Evolutionary conservation across 2,329 filamentous ascomycete genomes (phyloP).

Genomic region (Pseudocercospora vitis): DNA sequence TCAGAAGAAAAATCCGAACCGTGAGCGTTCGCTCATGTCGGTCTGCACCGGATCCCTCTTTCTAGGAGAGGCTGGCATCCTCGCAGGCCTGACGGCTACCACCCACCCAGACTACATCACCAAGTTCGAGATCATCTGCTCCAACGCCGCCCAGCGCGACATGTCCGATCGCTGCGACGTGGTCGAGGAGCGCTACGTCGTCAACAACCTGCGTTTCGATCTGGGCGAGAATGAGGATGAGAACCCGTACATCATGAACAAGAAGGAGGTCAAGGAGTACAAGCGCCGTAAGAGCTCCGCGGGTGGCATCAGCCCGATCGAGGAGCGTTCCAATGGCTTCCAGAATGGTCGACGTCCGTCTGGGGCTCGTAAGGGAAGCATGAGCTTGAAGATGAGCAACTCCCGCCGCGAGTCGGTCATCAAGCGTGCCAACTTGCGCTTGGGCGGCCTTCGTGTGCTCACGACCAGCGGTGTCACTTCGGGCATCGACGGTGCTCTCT

Average conservation of each 20-base stretch:
- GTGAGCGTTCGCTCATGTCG: constrained; percentile 78
- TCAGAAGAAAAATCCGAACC: constrained; percentile 73
- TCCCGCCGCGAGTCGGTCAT: constrained; percentile 76
- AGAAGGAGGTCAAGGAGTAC: constrained; percentile 56
- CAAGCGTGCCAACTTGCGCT: constrained; percentile 72
- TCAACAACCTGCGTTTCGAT: constrained; percentile 88
- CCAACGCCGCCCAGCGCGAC: constrained; percentile 68
- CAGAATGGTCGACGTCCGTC: constrained; percentile 45
- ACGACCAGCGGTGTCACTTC: constrained; percentile 76
- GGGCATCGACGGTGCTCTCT: constrained; percentile 80
- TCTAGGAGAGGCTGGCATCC: constrained; percentile 72
- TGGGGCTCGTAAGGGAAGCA: constrained; percentile 70
- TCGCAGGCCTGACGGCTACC: constrained; percentile 76
- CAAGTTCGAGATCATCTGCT: constrained; percentile 78
- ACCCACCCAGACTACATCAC: constrained; percentile 80
- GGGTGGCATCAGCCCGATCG: constrained; percentile 37
- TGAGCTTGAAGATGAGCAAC: constrained; percentile 75
- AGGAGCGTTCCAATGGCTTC: constrained; percentile 30
- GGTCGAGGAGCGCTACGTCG: constrained; percentile 80
- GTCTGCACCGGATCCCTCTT: constrained; percentile 78
- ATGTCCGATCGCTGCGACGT: constrained; percentile 77
- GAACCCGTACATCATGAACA: constrained; percentile 78
- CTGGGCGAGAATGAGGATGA: constrained; percentile 74
- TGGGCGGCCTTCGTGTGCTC: constrained; percentile 69
- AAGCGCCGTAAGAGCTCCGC: constrained; percentile 43